phyloP scores from a whole-genome alignment of 2,329 filamentous ascomycete genomes.

The Aphanoascus verrucosus region DNA sequence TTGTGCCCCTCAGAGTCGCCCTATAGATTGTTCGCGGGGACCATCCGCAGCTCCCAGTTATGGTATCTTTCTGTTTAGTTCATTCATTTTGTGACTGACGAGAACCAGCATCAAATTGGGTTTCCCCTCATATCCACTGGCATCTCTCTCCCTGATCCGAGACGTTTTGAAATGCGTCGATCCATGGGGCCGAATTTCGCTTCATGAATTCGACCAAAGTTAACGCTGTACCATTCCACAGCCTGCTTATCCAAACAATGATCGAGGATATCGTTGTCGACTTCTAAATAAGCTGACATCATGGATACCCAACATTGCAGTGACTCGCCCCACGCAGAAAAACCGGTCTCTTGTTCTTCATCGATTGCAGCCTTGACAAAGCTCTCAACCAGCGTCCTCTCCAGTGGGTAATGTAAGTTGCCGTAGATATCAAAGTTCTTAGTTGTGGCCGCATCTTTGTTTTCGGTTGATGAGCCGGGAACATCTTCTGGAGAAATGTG shows the following conservation, averaged over 20 bases:
- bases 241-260: conserved; percentile 20
- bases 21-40: no score
- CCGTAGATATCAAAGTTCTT: conserved; percentile 14
- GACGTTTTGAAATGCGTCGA: conserved; percentile 20
- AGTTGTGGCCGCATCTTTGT: background rate
- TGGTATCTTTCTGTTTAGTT: no score
- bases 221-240: conserved; percentile 23
- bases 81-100: no score
- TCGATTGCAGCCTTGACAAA: conserved; percentile 22
- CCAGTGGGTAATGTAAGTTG: conserved; percentile 18
- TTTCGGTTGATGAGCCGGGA: background rate
- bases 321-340: conserved; percentile 18
- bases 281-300: conserved; percentile 22
- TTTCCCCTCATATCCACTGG: conserved; percentile 21
- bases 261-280: conserved; percentile 22
- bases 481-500: conserved; percentile 9
- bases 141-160: conserved; percentile 21
- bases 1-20: no score
- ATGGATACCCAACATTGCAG: conserved; percentile 20
- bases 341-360: conserved; percentile 16
- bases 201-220: conserved; percentile 23
- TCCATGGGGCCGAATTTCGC: conserved; percentile 18
- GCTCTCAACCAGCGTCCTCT: conserved; percentile 18
- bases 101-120: conserved; percentile 12
- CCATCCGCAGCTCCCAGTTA: no score